Evolutionary conservation across 169 alveolate genomes (phyloP).

Genomic region (Babesia gibsoni): DNA sequence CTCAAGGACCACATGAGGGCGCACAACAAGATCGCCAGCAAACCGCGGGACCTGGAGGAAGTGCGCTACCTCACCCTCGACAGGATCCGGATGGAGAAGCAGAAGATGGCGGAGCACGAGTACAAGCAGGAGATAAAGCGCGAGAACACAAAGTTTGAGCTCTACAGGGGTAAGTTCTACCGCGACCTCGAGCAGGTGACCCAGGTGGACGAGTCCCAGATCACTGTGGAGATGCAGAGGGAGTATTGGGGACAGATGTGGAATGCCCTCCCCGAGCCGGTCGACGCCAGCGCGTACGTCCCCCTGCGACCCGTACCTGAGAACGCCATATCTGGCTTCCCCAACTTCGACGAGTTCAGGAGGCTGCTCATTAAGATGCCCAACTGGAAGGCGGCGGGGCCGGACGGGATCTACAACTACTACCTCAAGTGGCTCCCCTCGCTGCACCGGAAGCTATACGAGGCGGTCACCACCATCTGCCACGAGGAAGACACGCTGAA

Average conservation of each 20-base stretch:
- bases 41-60: neutral
- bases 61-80: neutral
- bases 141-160: neutral
- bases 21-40: neutral
- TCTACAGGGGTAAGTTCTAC: neutral
- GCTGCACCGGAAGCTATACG: neutral
- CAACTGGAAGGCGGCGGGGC: neutral
- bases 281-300: neutral
- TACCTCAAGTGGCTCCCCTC: neutral
- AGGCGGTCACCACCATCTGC: neutral
- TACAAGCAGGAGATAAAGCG: neutral
- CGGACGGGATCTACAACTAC: neutral
- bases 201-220: neutral
- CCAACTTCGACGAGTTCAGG: neutral
- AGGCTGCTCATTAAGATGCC: neutral
- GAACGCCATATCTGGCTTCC: neutral
- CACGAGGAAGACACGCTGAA: neutral
- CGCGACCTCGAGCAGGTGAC: neutral
- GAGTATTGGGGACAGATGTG: neutral
- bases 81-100: neutral
- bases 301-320: neutral
- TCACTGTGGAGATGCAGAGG: neutral
- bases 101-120: neutral
- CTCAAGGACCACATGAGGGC: neutral
- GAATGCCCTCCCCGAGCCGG: neutral